Conservation (phyloP, 768 basidiomycete species). For the Tylopilus sp. region DNA sequence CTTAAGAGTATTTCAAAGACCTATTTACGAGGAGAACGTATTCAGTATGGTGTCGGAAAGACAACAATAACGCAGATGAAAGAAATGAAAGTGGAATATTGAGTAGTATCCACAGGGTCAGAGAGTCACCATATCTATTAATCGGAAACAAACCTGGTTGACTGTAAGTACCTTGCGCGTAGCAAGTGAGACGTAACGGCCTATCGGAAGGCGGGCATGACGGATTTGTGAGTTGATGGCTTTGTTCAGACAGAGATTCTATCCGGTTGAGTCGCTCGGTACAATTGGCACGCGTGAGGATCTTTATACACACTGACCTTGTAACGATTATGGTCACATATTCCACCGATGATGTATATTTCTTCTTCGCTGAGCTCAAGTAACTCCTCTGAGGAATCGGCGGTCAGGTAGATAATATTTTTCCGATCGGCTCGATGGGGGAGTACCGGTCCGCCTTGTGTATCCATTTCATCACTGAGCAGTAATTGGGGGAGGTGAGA, state of each 20-base stretch:
- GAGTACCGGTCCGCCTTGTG: neutral
- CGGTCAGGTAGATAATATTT: conserved; percentile 86
- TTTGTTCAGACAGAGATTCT: conserved; percentile 91
- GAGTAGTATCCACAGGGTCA: neutral
- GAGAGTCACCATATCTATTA: neutral
- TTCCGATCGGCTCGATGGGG: conserved; percentile 34
- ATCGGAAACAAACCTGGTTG: conserved; percentile 60
- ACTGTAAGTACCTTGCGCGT: conserved; percentile 97
- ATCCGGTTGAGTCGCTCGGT: conserved; percentile 16
- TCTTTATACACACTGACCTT: conserved; percentile 54
- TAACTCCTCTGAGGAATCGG: conserved; percentile 86
- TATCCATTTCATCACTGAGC: conserved; percentile 1
- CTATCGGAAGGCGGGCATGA: conserved; percentile 91
- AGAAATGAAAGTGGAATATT: neutral
- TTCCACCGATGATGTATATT: conserved; percentile 93
- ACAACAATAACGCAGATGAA: neutral
- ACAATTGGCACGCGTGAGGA: conserved; percentile 3
- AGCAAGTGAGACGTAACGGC: conserved; percentile 80
- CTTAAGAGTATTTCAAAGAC: conserved; percentile 88
- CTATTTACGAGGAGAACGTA: conserved; percentile 22
- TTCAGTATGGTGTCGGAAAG: conserved; percentile 3
- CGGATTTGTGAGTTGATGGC: conserved; percentile 70
- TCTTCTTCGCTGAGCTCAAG: conserved; percentile 78
- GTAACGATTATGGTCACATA: conserved; percentile 94
- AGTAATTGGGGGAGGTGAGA: neutral